phyloP scores from a whole-genome alignment of 176 grass and related monocot genomes.

The Zoysia japonica region DNA sequence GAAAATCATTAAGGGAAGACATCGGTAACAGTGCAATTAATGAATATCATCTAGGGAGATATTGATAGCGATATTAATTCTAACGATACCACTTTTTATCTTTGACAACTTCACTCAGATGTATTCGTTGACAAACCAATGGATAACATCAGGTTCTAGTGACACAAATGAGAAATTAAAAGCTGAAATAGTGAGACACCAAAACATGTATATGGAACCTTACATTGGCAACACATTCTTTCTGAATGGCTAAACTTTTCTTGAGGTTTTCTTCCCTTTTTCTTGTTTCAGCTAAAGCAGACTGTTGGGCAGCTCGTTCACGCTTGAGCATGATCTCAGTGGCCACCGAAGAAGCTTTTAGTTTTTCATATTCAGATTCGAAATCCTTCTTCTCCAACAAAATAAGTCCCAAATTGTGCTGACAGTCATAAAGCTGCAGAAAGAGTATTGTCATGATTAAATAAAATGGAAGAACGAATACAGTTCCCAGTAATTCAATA shows the following conservation, averaged over 20 bases:
- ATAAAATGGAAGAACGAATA: not conserved
- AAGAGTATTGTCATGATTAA: conserved; percentile 1
- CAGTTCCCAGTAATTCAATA: not conserved
- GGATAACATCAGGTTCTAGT: not conserved
- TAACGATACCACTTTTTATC: not conserved
- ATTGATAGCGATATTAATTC: not conserved
- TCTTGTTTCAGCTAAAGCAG: conserved; percentile 66
- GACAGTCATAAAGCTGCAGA: conserved; percentile 77
- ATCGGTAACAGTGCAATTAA: too few species aligned
- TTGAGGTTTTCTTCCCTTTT: conserved; percentile 72
- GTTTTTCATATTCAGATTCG: conserved; percentile 64
- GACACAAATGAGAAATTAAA: not conserved
- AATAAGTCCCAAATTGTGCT: conserved; percentile 84
- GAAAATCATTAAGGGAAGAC: not conserved
- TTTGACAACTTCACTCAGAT: not conserved
- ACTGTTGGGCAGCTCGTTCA: conserved; percentile 58
- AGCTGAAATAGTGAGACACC: not conserved
- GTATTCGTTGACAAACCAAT: not conserved
- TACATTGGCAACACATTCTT: conserved; percentile 79
- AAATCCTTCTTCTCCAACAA: conserved; percentile 76
- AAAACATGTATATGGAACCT: conserved; percentile 19
- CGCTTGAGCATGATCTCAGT: conserved; percentile 67
- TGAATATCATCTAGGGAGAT: too few species aligned
- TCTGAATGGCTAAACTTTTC: conserved; percentile 75
- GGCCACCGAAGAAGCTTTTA: conserved; percentile 60